Base-by-base conservation (phyloP, 345 rosid species). In the Physaria fendleri region DNA sequence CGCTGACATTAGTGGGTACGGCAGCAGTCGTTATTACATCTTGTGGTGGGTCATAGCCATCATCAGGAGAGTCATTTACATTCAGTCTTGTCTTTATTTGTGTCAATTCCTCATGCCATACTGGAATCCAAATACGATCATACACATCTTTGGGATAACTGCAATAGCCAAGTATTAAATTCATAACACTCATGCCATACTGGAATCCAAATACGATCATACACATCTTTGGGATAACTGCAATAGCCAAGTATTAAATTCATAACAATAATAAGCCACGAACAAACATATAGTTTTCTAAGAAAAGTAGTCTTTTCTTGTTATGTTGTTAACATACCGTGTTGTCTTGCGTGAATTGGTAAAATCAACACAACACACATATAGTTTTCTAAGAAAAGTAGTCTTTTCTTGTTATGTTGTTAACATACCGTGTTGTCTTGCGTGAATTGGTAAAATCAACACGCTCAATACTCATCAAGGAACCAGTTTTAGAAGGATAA, bases 221-320 rank as follows among this genome's bases (percentile, higher is more conserved):
- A 53, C 0, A 65, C 39, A 20, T 79, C 81, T 28, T 76, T 30
- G 1, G 73, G 52, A 43, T 50, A 79, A 62, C 83, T 73, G 62
- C 5, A 1, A 25, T 6, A 4, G 13, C 27, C 2, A 56, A 25
- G 5, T 10, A 16, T 8, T 24, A 38, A 5, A 6, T 25, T 21
- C 5, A 21, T 12, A 43, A 11, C 27, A 43, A 43, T 1, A 43
- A 21, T n/a, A n/a, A 5, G 25, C 3, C 2, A 11, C 2, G 21
- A 12, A 41, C 8, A 2, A 9, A 10, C 9, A 18, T 1, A 21
- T 42, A 11, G 47, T n/a, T n/a, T n/a, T n/a, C n/a, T n/a, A 42
- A 42, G 4, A 22, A 44, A 44, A 12, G 28, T 22, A 21, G 10
- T n/a, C n/a, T n/a, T n/a, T n/a, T n/a, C n/a, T n/a, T n/a, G n/a